These are phyloP conservation scores for Lodderomyces margitis DNA, from an alignment of 1,139 yeast species.

Conservation along the genomic window DNA sequence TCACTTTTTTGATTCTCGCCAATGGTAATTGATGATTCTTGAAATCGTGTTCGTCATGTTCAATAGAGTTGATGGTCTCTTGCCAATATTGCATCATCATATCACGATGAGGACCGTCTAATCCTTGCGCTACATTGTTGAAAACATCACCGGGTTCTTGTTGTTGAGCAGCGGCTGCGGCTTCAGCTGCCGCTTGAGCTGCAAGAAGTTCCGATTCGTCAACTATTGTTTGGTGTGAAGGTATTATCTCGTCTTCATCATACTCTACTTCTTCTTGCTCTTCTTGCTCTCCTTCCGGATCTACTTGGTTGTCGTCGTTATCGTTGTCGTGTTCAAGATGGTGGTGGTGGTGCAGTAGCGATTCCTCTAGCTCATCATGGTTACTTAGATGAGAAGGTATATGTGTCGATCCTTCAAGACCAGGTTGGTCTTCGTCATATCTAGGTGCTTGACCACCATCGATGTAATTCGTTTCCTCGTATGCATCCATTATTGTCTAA, in stretches of 20 bases:
- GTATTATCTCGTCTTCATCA: conserved; percentile 4
- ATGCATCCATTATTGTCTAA: background rate
- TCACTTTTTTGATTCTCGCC: conserved; percentile 91
- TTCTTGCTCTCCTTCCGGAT: background rate
- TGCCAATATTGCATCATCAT: conserved; percentile 98
- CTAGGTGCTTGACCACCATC: conserved; percentile 8
- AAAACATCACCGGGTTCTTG: conserved; percentile 68
- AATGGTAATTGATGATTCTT: conserved; percentile 91
- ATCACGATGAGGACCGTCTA: conserved; percentile 77
- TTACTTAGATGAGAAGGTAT: conserved; percentile 3
- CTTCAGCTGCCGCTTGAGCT: conserved; percentile 52
- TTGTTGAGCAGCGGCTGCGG: conserved; percentile 47
- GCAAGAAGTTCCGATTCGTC: conserved; percentile 34
- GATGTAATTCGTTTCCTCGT: conserved; percentile 8
- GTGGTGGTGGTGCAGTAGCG: conserved; percentile 3
- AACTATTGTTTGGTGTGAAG: conserved; percentile 4
- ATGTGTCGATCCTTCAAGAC: conserved; percentile 3
- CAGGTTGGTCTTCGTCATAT: conserved; percentile 7
- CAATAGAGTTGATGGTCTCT: conserved; percentile 86
- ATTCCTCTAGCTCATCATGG: conserved; percentile 1
- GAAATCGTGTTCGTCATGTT: conserved; percentile 86
- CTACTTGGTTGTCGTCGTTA: background rate
- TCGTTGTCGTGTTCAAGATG: background rate
- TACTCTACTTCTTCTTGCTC: conserved; percentile 3
- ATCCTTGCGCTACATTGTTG: conserved; percentile 91